Evolutionary conservation across 1,284 basidiomycete species (phyloP).

Genomic region (Cerioporus squamosus): DNA sequence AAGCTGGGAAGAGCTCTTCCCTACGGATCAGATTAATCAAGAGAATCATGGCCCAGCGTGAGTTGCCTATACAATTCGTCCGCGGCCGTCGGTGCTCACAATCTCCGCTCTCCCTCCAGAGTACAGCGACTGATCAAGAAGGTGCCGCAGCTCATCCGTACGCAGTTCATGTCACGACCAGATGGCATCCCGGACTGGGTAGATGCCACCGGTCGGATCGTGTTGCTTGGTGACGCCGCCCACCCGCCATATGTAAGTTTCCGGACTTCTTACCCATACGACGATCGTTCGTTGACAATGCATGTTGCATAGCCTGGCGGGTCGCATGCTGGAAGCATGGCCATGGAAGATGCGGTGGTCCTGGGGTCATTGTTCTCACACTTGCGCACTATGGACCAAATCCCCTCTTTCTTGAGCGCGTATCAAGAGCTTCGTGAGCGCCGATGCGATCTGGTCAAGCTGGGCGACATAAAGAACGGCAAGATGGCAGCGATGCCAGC

Average conservation of each 20-base stretch:
- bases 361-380: conserved; percentile 51
- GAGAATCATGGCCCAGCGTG: conserved; percentile 19
- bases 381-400: conserved; percentile 43
- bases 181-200: conserved; percentile 58
- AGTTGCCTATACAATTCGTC: not conserved
- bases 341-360: conserved; percentile 50
- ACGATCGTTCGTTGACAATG: not conserved
- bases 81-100: no score
- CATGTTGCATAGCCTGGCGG: conserved; percentile 33
- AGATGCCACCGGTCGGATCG: conserved; percentile 45
- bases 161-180: conserved; percentile 37
- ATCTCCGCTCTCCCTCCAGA: conserved; percentile 33
- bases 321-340: conserved; percentile 44
- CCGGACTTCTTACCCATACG: conserved; percentile 22
- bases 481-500: conserved; percentile 41
- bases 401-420: conserved; percentile 45
- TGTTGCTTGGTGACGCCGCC: conserved; percentile 53
- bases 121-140: conserved; percentile 47
- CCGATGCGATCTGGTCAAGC: conserved; percentile 41
- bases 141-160: conserved; percentile 39
- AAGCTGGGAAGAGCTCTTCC: conserved; percentile 27
- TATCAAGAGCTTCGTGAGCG: conserved; percentile 49
- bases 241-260: conserved; percentile 48
- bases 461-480: conserved; percentile 42
- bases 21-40: conserved; percentile 16